Percentiles rank a stretch among this genome's conserved stretches.
Conservation (phyloP, 192 early-diverging fungal genomes). For the Dispira parvispora region DNA sequence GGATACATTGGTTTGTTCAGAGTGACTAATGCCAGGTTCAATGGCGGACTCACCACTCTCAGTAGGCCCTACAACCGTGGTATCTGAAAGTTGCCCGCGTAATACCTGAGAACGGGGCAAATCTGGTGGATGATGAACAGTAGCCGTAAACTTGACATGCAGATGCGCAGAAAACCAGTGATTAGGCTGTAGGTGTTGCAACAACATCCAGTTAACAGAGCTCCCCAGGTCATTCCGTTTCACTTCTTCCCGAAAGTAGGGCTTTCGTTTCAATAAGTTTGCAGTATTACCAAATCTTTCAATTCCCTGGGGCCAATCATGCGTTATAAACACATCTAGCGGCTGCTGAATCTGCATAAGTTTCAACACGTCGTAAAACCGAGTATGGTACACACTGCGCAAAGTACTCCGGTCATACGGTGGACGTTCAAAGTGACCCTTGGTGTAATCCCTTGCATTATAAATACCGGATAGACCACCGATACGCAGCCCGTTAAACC, state of each 20-base stretch:
- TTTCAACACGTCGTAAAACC: constrained; percentile 68
- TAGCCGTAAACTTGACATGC: constrained; percentile 77
- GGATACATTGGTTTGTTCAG: constrained; percentile 1
- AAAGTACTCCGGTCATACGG: constrained; percentile 54
- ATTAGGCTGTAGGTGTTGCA: constrained; percentile 56
- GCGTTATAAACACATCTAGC: constrained; percentile 80
- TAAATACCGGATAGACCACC: constrained; percentile 89
- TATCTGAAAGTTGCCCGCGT: background rate
- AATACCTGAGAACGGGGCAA: constrained; percentile 13
- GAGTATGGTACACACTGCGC: constrained; percentile 70
- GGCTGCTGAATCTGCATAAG: constrained; percentile 52
- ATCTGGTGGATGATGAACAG: constrained; percentile 31
- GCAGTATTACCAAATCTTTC: constrained; percentile 55
- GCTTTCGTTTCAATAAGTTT: constrained; percentile 45
- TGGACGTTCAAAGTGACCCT: constrained; percentile 53
- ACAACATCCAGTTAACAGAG: constrained; percentile 45
- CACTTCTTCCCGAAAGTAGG: constrained; percentile 61
- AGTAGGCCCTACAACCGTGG: constrained; percentile 16
- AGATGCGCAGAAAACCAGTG: constrained; percentile 96
- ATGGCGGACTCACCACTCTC: constrained; percentile 1
- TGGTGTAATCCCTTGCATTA: constrained; percentile 37
- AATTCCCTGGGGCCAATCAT: constrained; percentile 91
- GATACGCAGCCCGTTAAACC: constrained; percentile 79
- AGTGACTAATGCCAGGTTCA: background rate
- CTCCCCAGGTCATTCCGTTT: constrained; percentile 43